phyloP scores from a whole-genome alignment of 2,329 filamentous ascomycete species.

The Colletotrichum sp. region DNA sequence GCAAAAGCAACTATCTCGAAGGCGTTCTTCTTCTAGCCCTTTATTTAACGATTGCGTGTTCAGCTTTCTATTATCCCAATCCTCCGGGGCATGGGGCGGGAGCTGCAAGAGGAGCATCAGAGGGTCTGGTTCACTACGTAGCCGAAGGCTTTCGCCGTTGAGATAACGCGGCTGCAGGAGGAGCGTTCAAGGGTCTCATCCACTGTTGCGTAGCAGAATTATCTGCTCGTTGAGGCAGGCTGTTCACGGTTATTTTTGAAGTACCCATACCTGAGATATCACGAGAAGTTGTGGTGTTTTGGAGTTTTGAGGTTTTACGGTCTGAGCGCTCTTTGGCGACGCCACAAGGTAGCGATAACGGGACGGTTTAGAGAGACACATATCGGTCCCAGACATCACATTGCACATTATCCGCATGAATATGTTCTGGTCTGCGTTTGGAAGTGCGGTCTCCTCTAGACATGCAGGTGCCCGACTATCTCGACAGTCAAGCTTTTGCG shows the following conservation, averaged over 20 bases:
- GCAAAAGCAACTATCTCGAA: slow-evolving; percentile 91
- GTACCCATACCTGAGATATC: background rate
- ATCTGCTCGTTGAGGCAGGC: too few species aligned
- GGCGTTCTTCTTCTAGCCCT: slow-evolving; percentile 76
- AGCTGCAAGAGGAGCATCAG: background rate
- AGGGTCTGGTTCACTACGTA: background rate
- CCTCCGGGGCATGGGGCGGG: slow-evolving; percentile 24
- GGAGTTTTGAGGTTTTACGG: background rate
- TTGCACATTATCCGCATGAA: background rate
- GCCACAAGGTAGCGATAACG: background rate
- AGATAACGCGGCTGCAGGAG: background rate
- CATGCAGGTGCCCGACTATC: too few species aligned
- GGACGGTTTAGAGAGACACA: background rate
- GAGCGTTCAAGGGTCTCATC: background rate
- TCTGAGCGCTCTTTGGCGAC: background rate
- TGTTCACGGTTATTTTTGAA: too few species aligned
- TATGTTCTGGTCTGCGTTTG: background rate
- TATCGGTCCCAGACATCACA: background rate
- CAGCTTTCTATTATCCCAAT: slow-evolving; percentile 54
- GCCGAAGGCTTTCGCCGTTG: background rate
- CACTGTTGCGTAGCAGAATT: background rate
- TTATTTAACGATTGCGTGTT: too few species aligned
- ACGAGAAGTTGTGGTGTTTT: background rate
- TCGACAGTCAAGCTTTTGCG: too few species aligned
- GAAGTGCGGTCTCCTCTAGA: too few species aligned